Conservation (phyloP, 768 basidiomycete genomes). For the Boletus barrowsii region DNA sequence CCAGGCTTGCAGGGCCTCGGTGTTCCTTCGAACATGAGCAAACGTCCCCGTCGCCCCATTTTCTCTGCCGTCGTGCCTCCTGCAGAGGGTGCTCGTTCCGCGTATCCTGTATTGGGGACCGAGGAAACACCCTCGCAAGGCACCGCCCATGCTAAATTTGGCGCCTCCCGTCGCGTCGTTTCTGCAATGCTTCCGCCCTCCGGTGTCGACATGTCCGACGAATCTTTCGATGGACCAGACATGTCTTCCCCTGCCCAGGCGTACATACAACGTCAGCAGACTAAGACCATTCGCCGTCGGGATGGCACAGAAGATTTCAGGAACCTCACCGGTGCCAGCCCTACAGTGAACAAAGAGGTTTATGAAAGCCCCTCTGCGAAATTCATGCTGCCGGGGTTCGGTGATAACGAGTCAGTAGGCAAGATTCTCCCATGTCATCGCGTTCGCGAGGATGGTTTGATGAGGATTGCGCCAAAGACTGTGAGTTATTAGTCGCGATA, state of each 20-base stretch:
- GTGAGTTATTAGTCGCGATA: slow-evolving; percentile 43
- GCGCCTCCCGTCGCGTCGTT: slow-evolving; percentile 66
- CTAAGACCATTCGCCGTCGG: slow-evolving; percentile 72
- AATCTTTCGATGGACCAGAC: slow-evolving; percentile 53
- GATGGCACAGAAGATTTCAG: slow-evolving; percentile 82
- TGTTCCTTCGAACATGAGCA: slow-evolving; percentile 51
- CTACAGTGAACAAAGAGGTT: slow-evolving; percentile 40
- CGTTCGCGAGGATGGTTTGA: slow-evolving; percentile 92
- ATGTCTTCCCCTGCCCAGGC: slow-evolving; percentile 81
- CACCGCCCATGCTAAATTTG: slow-evolving; percentile 28
- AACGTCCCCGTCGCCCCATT: slow-evolving; percentile 62
- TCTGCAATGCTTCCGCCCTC: slow-evolving; percentile 60
- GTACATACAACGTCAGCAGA: slow-evolving; percentile 73
- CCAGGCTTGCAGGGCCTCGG: slow-evolving; percentile 53
- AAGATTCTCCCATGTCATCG: slow-evolving; percentile 93
- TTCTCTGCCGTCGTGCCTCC: slow-evolving; percentile 62
- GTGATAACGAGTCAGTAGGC: slow-evolving; percentile 89
- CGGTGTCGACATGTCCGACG: slow-evolving; percentile 47
- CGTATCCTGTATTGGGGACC: slow-evolving; percentile 39
- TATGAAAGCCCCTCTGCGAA: slow-evolving; percentile 59
- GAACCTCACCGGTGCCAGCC: slow-evolving; percentile 66
- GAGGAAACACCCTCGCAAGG: slow-evolving; percentile 32
- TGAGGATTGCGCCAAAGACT: slow-evolving; percentile 80
- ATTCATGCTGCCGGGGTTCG: slow-evolving; percentile 68
- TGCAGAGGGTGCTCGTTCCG: slow-evolving; percentile 38